Conservation (phyloP, 1,284 basidiomycete species). For the Ustilago trichophora region DNA sequence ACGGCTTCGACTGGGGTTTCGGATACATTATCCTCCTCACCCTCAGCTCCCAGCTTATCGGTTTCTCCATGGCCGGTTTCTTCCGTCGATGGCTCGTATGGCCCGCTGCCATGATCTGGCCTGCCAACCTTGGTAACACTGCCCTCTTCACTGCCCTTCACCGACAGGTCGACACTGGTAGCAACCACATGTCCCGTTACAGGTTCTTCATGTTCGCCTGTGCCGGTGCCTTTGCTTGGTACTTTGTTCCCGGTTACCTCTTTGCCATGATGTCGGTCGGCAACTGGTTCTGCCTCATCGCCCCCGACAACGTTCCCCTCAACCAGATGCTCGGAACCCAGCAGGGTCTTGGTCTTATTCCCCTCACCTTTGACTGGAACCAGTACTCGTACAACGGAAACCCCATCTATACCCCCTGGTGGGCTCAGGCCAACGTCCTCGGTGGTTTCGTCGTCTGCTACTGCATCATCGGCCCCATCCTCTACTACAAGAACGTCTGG, state of each 20-base stretch:
- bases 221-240: slow-evolving; percentile 45
- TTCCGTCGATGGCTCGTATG: slow-evolving; percentile 57
- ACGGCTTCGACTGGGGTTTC: slow-evolving; percentile 58
- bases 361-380: slow-evolving; percentile 59
- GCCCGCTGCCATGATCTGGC: slow-evolving; percentile 64
- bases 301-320: slow-evolving; percentile 56
- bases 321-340: slow-evolving; percentile 60
- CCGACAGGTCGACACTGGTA: slow-evolving; percentile 40
- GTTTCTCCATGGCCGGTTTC: slow-evolving; percentile 59
- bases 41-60: slow-evolving; percentile 69
- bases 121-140: slow-evolving; percentile 52
- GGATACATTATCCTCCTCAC: slow-evolving; percentile 68
- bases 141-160: slow-evolving; percentile 59
- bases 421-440: slow-evolving; percentile 50
- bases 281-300: slow-evolving; percentile 60
- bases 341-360: slow-evolving; percentile 51
- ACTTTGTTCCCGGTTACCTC: slow-evolving; percentile 61
- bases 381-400: slow-evolving; percentile 47
- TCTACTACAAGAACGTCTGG: slow-evolving; percentile 60
- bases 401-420: slow-evolving; percentile 57
- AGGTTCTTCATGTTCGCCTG: slow-evolving; percentile 54
- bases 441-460: slow-evolving; percentile 53
- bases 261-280: slow-evolving; percentile 54
- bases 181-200: slow-evolving; percentile 68
- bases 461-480: slow-evolving; percentile 51